Conservation (phyloP, 2,329 filamentous ascomycete species). For the Stagonosporopsis cucurbitacearum region DNA sequence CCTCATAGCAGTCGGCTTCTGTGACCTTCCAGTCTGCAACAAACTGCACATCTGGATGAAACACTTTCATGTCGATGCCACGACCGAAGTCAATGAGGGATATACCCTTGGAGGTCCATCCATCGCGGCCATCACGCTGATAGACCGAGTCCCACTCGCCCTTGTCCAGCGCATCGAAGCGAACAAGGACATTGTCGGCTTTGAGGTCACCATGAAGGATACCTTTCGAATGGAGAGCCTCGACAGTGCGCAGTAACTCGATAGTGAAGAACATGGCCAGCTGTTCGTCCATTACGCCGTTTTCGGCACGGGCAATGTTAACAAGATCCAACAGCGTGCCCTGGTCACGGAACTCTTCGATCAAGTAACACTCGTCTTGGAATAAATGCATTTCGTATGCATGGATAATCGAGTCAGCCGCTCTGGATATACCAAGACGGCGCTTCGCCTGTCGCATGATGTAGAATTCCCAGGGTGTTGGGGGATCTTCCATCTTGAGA, state of each 20-base stretch:
- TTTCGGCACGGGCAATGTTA: conserved; percentile 79
- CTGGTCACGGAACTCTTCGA: conserved; percentile 86
- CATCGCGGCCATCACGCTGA: conserved; percentile 72
- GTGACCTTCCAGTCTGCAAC: conserved; percentile 94
- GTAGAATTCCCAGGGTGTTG: conserved; percentile 93
- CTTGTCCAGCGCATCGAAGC: conserved; percentile 66
- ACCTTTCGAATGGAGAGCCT: conserved; percentile 79
- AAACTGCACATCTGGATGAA: conserved; percentile 79
- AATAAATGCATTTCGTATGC: conserved; percentile 93
- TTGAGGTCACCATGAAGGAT: conserved; percentile 95
- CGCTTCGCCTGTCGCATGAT: conserved; percentile 85
- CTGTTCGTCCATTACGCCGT: conserved; percentile 82
- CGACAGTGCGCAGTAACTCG: conserved; percentile 88
- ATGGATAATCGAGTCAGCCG: conserved; percentile 76
- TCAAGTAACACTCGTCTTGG: conserved; percentile 84
- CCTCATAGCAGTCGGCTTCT: conserved; percentile 89
- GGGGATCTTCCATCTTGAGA: conserved; percentile 91
- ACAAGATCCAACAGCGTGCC: conserved; percentile 95
- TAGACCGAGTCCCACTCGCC: conserved; percentile 69
- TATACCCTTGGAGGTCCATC: conserved; percentile 82
- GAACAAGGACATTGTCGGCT: conserved; percentile 91
- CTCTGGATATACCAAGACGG: conserved; percentile 74
- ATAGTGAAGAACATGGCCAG: conserved; percentile 95
- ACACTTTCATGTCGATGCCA: conserved; percentile 90
- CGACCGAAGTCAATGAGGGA: conserved; percentile 94